Percentiles rank a stretch among this genome's conserved stretches.
Evolutionary conservation across 2,329 filamentous ascomycete species (phyloP).

Genomic region (Nothomitra cinnamomea): DNA sequence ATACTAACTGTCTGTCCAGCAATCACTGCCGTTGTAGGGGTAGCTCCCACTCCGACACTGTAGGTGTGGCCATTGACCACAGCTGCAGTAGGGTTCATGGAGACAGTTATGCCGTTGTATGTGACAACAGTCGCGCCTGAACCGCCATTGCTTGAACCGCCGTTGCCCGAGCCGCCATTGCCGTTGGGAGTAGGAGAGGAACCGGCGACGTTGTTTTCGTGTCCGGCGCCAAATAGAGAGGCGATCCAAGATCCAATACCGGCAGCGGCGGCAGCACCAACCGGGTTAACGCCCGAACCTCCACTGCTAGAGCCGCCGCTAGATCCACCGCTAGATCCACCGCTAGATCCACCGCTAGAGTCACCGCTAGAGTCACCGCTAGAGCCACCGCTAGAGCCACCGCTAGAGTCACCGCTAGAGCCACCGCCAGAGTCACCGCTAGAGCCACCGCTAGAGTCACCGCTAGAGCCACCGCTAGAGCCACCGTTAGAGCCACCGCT

Average conservation of each 20-base stretch:
- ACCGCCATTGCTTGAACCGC: too few relatives aligned
- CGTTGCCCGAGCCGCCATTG: not conserved
- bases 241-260: not conserved
- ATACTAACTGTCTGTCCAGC: conserved; percentile 14
- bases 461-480: too few relatives aligned
- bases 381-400: not conserved
- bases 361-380: too few relatives aligned
- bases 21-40: conserved; percentile 12
- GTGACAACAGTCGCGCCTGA: conserved; percentile 9
- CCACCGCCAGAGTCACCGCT: not conserved
- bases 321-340: too few relatives aligned
- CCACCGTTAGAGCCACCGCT: too few relatives aligned
- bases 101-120: conserved; percentile 12
- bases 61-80: conserved; percentile 15
- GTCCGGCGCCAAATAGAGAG: not conserved
- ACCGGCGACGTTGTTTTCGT: too few relatives aligned
- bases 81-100: conserved; percentile 13
- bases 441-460: too few relatives aligned
- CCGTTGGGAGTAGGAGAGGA: too few relatives aligned
- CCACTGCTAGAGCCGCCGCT: too few relatives aligned
- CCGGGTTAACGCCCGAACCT: not conserved
- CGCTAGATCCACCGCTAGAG: too few relatives aligned
- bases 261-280: not conserved
- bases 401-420: not conserved
- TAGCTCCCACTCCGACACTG: conserved; percentile 12